These are phyloP conservation scores for Fusarium annulatum DNA, from an alignment of 2,329 filamentous ascomycete genomes.

Conservation along the genomic window DNA sequence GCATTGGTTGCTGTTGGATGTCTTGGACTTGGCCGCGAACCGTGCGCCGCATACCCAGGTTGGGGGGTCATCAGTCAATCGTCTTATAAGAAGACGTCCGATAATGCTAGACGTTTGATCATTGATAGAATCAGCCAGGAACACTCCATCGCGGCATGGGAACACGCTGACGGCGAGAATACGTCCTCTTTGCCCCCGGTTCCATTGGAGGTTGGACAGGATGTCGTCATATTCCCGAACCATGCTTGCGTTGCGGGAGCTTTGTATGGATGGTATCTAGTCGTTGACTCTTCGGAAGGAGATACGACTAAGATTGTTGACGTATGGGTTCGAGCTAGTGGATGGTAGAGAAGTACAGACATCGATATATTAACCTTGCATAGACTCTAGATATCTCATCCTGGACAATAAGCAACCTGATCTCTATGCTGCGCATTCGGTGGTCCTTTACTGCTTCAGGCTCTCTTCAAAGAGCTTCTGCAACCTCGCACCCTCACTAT, in stretches of 20 bases:
- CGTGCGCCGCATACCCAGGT: slow-evolving; percentile 68
- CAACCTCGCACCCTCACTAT: neutral
- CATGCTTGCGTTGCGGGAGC: slow-evolving; percentile 73
- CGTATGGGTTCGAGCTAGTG: slow-evolving; percentile 69
- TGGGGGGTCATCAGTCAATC: slow-evolving; percentile 67
- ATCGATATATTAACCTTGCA: too few relatives aligned
- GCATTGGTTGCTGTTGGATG: slow-evolving; percentile 68
- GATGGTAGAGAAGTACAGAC: slow-evolving; percentile 49
- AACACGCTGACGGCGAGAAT: slow-evolving; percentile 25
- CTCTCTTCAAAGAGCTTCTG: neutral
- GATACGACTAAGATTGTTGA: slow-evolving; percentile 60
- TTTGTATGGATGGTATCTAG: slow-evolving; percentile 70
- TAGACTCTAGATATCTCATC: too few relatives aligned
- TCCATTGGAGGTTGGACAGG: slow-evolving; percentile 58
- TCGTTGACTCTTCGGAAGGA: slow-evolving; percentile 53
- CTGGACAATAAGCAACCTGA: too few relatives aligned
- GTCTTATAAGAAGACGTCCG: neutral
- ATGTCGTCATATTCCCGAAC: slow-evolving; percentile 66
- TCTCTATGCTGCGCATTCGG: too few relatives aligned
- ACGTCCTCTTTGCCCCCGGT: slow-evolving; percentile 31
- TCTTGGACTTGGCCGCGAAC: slow-evolving; percentile 70
- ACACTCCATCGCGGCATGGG: slow-evolving; percentile 69
- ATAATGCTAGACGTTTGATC: slow-evolving; percentile 54
- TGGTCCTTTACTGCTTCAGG: accelerated
- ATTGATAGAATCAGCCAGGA: slow-evolving; percentile 73